Evolutionary conservation across 2,329 filamentous ascomycete genomes (phyloP).

Genomic region (Zopfia rhizophila): DNA sequence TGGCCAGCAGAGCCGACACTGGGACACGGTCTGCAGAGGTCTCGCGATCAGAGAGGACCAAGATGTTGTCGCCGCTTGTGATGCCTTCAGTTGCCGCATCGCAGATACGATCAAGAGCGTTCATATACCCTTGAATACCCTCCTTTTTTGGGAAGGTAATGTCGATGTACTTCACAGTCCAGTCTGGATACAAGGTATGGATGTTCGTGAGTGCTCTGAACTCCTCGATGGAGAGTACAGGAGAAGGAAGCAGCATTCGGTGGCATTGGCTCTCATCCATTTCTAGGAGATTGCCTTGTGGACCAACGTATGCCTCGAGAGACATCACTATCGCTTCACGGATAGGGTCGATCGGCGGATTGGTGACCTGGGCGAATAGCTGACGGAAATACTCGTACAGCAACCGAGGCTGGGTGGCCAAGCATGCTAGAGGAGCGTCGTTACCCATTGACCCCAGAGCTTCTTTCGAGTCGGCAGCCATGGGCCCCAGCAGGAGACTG

Average conservation of each 20-base stretch:
- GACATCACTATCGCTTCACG: constrained; percentile 99
- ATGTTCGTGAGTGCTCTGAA: constrained; percentile 90
- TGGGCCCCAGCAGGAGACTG: constrained; percentile 88
- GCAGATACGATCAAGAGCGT: constrained; percentile 89
- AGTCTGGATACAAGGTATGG: constrained; percentile 74
- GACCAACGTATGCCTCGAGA: constrained; percentile 93
- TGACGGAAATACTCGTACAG: constrained; percentile 98
- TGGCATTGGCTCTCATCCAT: constrained; percentile 92
- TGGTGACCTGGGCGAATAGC: constrained; percentile 97
- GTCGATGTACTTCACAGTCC: constrained; percentile 91
- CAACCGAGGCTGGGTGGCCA: constrained; percentile 88
- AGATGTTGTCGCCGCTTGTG: constrained; percentile 82
- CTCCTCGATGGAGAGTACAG: constrained; percentile 87
- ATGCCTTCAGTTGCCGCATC: constrained; percentile 85
- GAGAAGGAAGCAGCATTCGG: constrained; percentile 85
- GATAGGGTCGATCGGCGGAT: constrained; percentile 96
- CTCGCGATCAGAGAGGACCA: constrained; percentile 89
- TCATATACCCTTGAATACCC: constrained; percentile 84
- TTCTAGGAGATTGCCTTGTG: constrained; percentile 92
- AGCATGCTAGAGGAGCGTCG: constrained; percentile 89
- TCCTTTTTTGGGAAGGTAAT: constrained; percentile 91
- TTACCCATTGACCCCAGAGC: constrained; percentile 98
- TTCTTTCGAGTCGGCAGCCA: constrained; percentile 98
- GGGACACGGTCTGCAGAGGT: constrained; percentile 84
- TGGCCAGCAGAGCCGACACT: constrained; percentile 86